Base-by-base conservation (phyloP, 202 grass and related monocot species). In the Alloteropsis angusta region DNA sequence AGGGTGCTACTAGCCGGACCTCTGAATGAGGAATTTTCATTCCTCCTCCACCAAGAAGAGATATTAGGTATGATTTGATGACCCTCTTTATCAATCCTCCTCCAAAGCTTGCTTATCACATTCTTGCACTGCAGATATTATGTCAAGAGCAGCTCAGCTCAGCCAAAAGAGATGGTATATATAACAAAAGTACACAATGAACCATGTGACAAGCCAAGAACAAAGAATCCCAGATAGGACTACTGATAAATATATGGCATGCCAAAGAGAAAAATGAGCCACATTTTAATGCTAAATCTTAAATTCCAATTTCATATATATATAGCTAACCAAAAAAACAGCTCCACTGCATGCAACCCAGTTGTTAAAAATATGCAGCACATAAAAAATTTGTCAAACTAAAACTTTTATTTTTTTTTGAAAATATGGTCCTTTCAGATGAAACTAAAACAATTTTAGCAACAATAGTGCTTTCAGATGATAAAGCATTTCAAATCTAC, bases 81-180 rank as follows among this genome's bases (percentile, higher is more conserved):
- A 16, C 94, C 94, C 43, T 97, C 94, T 83, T 91, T 93, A 44
- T 93, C 91, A 30, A 97, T 93, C 85, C 88, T 91, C 75, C 85
- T 93, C 88, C 91, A 92, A 71, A 97, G 91, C 87, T 97, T 97
- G 91, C 87, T 97, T 83, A 97, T 93, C 28, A 97, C 94, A 88
- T 97, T 92, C 89, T 97, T 97, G 72, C 94, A 97, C 94, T 97
- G 68, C 85, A 88, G 22, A 44, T 17, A 68, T 88, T 49, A 72
- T 67, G 36, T 71, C 46, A 15, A 76, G 49, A 67, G 38, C 25
- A 47, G 16, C 5, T 61, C 52, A 71, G 41, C 55, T 79, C 57
- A 79, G 16, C 7, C 19, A 78, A 37, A 22, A 52, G 57, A 77
- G 57, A 30, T 55, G 30, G 26, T 47, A 38, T 55, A 9, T 18